phyloP scores from a whole-genome alignment of 805 yeast genomes.

The Isabelozyma heimii region DNA sequence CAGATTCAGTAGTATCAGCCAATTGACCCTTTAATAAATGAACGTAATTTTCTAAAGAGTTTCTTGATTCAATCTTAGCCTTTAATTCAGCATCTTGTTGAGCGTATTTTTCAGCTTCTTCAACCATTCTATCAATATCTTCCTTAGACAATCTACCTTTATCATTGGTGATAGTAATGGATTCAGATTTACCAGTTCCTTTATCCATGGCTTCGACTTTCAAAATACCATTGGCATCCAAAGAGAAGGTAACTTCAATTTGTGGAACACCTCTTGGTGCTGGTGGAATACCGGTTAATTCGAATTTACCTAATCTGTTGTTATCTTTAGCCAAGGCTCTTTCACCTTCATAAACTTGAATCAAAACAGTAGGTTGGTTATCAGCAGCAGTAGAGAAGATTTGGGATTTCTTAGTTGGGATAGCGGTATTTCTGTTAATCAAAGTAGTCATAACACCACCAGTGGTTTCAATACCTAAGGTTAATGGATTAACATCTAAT shows the following conservation, averaged over 20 bases:
- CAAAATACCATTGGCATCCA: constrained; percentile 99
- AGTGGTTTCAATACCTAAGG: constrained; percentile 99
- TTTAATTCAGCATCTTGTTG: constrained; percentile 45
- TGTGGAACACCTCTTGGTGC: constrained; percentile 99
- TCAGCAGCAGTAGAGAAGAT: constrained; percentile 98
- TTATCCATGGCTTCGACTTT: constrained; percentile 99
- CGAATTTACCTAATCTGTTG: constrained; percentile 97
- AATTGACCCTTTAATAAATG: constrained; percentile 47
- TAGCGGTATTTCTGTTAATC: constrained; percentile 99
- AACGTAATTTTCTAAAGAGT: constrained; percentile 46
- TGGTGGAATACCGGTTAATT: constrained; percentile 97
- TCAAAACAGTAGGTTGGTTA: constrained; percentile 97
- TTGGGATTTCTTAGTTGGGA: constrained; percentile 98
- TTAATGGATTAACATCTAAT: constrained; percentile 96
- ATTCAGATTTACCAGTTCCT: constrained; percentile 97
- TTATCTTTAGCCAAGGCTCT: constrained; percentile 98
- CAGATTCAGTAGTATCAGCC: constrained; percentile 33
- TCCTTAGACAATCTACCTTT: constrained; percentile 96
- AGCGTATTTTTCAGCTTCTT: constrained; percentile 90
- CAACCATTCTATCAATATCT: constrained; percentile 97
- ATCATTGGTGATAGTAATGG: constrained; percentile 98
- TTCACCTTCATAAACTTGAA: constrained; percentile 99
- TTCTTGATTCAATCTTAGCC: constrained; percentile 40
- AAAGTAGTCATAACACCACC: constrained; percentile 99
- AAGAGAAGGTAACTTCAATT: constrained; percentile 97